A percentile compares a stretch with the other conserved stretches of the same genome.
Evolutionary conservation across 2,329 filamentous ascomycete species (phyloP).

Genomic region (Cladosporium sp.): DNA sequence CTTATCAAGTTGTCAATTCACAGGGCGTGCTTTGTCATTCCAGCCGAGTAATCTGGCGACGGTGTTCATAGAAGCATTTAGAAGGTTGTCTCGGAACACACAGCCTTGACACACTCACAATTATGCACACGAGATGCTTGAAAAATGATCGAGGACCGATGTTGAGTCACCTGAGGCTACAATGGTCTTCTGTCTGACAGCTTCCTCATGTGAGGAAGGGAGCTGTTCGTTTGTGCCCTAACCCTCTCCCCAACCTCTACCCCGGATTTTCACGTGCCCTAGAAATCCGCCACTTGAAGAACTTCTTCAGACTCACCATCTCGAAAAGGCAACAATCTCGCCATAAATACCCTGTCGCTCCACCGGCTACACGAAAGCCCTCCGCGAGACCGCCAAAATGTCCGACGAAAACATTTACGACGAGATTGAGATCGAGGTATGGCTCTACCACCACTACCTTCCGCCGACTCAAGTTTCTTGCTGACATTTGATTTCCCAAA

Average conservation of each 20-base stretch:
- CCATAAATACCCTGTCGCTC: not conserved
- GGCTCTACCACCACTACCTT: not conserved
- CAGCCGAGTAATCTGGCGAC: not conserved
- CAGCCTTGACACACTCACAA: too few relatives aligned
- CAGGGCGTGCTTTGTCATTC: not conserved
- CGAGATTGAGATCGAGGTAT: conserved; percentile 86
- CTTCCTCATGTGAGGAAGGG: too few relatives aligned
- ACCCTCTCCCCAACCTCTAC: not conserved
- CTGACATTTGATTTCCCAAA: conserved; percentile 12
- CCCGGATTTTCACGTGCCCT: not conserved
- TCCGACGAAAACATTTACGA: conserved; percentile 66
- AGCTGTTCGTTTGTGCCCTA: not conserved
- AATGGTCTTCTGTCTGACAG: too few relatives aligned
- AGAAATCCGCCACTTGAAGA: not conserved
- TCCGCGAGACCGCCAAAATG: conserved; percentile 15
- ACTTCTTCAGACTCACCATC: conserved; percentile 1
- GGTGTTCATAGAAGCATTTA: not conserved
- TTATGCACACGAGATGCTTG: too few relatives aligned
- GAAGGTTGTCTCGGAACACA: too few relatives aligned
- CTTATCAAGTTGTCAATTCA: not conserved
- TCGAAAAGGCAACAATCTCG: not conserved
- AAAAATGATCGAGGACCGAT: too few relatives aligned
- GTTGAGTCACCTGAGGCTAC: too few relatives aligned
- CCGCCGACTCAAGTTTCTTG: not conserved
- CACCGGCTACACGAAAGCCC: not conserved